Base-by-base conservation (phyloP, 1,139 yeast species). In the Yarrowia galli region DNA sequence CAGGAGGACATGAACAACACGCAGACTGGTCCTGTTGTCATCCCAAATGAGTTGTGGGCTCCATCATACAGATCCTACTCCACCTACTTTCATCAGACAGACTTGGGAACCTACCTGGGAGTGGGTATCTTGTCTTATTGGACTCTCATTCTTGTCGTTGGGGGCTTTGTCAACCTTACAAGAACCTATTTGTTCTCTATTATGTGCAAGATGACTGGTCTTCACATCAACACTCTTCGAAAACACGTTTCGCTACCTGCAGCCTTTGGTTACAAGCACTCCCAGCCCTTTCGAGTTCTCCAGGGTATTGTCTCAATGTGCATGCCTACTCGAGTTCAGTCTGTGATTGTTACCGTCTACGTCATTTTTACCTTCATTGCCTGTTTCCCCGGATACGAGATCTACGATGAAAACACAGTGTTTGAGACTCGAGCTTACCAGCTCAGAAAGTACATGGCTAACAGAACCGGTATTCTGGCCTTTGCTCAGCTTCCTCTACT, bases 381-480 rank as follows among this genome's bases (percentile, higher is more conserved):
- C 18, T 65, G 74, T 5, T 65, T 69, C 3, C 68, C 72, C 6
- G 71, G 71, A n/a, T 69, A 73, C 43, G 71, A 68, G 22, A 53
- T 70, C 0, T 58, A 51, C 7, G 40, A 40, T 10, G 53, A 53
- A 3, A 65, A 65, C 42, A 51, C 70, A 1, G 54, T 68, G 1
- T 51, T 71, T 25, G 79, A 83, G 70, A 72, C 74, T 25, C 69
- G 69, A 22, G 58, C 71, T 2, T 70, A 68, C 8, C 77, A 79
- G 61, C 64, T 74, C 10, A 75, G 70, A 72, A 78, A 75, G 69
- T 85, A 80, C 73, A 75, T 82, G 69, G 87, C 87, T 0, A 89
- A 84, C 64, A 79, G 95, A 69, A 79, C 89, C 0, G 89, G 92
- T 49, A 83, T 89, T 23, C 76, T 89, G 16, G 83, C 88, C 0